A percentile compares a stretch with the other conserved stretches of the same genome.
Conservation (phyloP, 257 asterid species). For the Capsicum rhomboideum region DNA sequence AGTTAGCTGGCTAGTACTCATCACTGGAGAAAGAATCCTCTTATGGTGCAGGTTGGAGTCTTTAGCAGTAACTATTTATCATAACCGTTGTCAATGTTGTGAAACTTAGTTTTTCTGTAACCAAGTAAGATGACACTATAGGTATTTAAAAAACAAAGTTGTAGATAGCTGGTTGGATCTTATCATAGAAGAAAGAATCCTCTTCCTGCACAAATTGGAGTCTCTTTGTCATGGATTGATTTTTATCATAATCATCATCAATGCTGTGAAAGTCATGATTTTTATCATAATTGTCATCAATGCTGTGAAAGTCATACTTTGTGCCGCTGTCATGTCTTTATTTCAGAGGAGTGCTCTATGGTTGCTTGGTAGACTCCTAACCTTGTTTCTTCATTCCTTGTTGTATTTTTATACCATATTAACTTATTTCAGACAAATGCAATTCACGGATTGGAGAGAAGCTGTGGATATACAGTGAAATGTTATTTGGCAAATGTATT, state of each 20-base stretch:
- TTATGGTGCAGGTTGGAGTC: neutral
- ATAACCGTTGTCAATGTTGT: neutral
- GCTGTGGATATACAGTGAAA: neutral
- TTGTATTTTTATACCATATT: neutral
- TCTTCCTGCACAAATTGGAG: neutral
- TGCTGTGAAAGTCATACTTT: neutral
- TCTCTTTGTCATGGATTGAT: neutral
- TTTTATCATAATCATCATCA: neutral
- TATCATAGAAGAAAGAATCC: neutral
- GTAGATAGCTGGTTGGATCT: neutral
- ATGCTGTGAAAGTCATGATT: neutral
- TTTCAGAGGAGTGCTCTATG: neutral
- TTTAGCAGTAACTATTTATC: neutral
- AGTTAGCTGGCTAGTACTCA: neutral
- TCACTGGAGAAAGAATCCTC: neutral
- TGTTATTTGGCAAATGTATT: neutral
- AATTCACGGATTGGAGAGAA: neutral
- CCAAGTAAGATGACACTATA: neutral
- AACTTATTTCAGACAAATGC: neutral
- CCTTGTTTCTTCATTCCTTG: neutral
- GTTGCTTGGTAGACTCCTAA: neutral
- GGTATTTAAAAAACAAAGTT: neutral
- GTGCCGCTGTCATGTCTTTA: neutral
- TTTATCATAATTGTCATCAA: neutral
- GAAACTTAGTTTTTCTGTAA: neutral